A percentile compares a stretch with the other conserved stretches of the same genome.
phyloP scores from a whole-genome alignment of 768 basidiomycete species.

The Dacryopinax primogenitus region DNA sequence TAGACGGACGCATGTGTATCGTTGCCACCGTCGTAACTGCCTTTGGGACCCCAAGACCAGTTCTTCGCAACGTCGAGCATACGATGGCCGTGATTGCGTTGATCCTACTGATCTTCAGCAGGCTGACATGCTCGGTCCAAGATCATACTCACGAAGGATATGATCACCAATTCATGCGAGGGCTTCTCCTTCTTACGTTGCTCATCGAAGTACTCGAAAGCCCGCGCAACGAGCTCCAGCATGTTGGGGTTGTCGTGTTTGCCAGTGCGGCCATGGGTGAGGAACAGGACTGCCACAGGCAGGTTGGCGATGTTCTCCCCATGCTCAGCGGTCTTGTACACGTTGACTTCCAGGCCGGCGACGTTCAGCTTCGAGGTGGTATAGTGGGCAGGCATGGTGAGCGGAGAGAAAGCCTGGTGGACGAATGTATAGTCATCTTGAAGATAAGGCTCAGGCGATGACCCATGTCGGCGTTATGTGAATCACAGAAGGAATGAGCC shows the following conservation, averaged over 20 bases:
- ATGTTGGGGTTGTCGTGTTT: slow-evolving; percentile 24
- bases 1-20: slow-evolving; percentile 34
- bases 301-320: slow-evolving; percentile 9
- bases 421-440: no score
- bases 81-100: slow-evolving; percentile 41
- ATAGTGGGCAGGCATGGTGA: background rate
- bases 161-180: slow-evolving; percentile 33
- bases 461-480: no score
- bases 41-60: slow-evolving; percentile 27
- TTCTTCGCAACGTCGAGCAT: slow-evolving; percentile 31
- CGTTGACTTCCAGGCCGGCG: background rate
- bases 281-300: slow-evolving; percentile 31
- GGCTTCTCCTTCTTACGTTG: slow-evolving; percentile 10
- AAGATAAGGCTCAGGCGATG: no score
- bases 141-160: slow-evolving; percentile 33
- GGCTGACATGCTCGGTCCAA: background rate
- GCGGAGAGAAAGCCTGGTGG: no score
- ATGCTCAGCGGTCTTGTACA: background rate
- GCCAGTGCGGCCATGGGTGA: slow-evolving; percentile 38
- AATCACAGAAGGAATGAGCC: no score
- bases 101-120: slow-evolving; percentile 30
- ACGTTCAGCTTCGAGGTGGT: background rate
- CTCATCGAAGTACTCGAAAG: background rate
- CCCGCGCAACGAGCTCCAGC: slow-evolving; percentile 16
- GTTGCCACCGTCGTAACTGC: slow-evolving; percentile 27